Evolutionary conservation across 2,329 filamentous ascomycete genomes (phyloP).

Genomic region (Colletotrichum tanaceti): DNA sequence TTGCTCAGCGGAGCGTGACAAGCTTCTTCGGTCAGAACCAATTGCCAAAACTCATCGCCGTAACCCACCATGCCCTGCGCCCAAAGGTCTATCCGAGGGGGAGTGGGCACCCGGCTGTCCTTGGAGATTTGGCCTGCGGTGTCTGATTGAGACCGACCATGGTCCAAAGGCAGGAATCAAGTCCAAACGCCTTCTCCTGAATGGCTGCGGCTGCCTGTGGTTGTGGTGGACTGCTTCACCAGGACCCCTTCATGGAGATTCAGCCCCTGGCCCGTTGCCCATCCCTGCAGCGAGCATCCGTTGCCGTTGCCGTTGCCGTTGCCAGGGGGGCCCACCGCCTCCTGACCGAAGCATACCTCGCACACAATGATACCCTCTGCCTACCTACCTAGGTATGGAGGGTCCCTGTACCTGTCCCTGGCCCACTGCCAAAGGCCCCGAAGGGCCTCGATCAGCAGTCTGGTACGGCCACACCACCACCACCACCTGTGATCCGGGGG

Average conservation of each 20-base stretch:
- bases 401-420: not conserved
- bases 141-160: not conserved
- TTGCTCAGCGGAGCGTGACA: not conserved
- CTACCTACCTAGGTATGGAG: too few species aligned
- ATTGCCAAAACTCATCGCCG: not conserved
- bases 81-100: not conserved
- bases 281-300: conserved; percentile 37
- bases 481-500: conserved; percentile 17
- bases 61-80: not conserved
- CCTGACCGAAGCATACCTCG: not conserved
- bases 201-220: too few species aligned
- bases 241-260: conserved; percentile 29
- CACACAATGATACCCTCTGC: conserved; percentile 9
- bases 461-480: conserved; percentile 28
- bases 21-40: not conserved
- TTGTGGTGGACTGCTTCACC: not conserved
- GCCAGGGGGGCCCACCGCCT: not conserved
- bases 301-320: conserved; percentile 3
- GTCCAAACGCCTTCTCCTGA: conserved; percentile 8
- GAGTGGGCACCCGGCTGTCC: not conserved
- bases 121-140: not conserved
- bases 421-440: conserved; percentile 26
- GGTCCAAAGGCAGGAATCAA: not conserved
- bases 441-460: conserved; percentile 30
- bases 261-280: conserved; percentile 30